These are phyloP conservation scores for Solanum paucissectum DNA, from an alignment of 257 asterid species.

Conservation along the genomic window DNA sequence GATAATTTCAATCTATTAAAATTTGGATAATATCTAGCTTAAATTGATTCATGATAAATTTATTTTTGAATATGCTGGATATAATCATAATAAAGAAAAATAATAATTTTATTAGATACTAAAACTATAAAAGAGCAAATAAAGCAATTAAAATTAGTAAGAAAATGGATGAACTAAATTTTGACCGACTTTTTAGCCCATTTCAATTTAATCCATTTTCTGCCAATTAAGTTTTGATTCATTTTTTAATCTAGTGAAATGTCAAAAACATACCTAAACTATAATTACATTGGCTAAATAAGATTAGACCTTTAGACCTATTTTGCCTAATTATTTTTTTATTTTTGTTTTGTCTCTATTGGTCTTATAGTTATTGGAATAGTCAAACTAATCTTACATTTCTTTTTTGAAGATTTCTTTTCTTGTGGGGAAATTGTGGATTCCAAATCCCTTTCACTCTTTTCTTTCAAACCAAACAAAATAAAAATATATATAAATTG, in stretches of 20 bases:
- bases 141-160: not conserved
- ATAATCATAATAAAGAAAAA: not conserved
- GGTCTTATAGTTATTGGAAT: conserved; percentile 5
- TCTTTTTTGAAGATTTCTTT: not conserved
- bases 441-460: conserved; percentile 13
- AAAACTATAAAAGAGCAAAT: not conserved
- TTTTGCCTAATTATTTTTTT: not conserved
- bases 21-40: not conserved
- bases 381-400: conserved; percentile 17
- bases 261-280: too few species aligned
- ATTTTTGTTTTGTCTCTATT: not conserved
- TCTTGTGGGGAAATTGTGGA: not conserved
- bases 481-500: not conserved
- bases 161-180: not conserved
- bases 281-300: not conserved
- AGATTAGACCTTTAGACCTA: not conserved
- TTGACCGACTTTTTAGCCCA: not conserved
- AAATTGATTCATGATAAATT: not conserved
- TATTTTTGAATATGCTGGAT: not conserved
- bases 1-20: not conserved
- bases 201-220: too few species aligned
- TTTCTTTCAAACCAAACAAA: conserved; percentile 1
- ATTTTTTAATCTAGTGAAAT: not conserved
- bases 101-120: not conserved
- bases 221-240: too few species aligned